Base-by-base conservation (phyloP, 805 yeast species). In the Suhomyces sp. region DNA sequence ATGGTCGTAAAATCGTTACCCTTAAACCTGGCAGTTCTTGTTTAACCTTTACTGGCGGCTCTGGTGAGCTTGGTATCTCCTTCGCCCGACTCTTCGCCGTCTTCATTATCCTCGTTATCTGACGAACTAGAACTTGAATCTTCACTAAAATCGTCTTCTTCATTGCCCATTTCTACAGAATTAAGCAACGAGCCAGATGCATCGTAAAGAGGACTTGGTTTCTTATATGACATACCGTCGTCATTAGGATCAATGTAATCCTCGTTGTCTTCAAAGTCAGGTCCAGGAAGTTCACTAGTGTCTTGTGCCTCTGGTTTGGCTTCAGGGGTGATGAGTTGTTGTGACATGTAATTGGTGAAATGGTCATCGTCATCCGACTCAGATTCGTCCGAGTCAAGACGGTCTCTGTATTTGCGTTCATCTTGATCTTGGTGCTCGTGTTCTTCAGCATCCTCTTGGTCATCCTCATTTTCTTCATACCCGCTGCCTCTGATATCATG, bases 181-280 rank as follows among this genome's bases (percentile, higher is more conserved):
- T 22, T 36, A 27, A 57, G 47, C 47, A 57, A 50, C 7, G 56
- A 42, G 4, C 60, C 60, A 13, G 53, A 57, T 9, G 81, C 71
- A 57, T 79, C 83, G 61, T 87, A 86, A 51, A 86, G 67, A 5
- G 89, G 86, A 60, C 85, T 82, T 41, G 77, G 71, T 64, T 82
- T 85, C 50, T 83, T 82, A 66, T 87, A 87, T 1, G 89, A 84
- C 63, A 82, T 83, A 0, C 93, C 93, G 62, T 87, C 93, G 65
- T 88, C 93, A 62, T 87, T 86, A 1, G 93, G 92, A 63, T 87
- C 92, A 60, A 82, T 83, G 61, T 87, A 86, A 55, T 85, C 91
- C 54, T 87, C 88, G 26, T 80, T 80, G 27, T 74, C 75, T 15
- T 61, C 58, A 44, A 66, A 71, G 36, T 67, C 69, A 15, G 60